Percentiles rank a stretch among this genome's conserved stretches.
Conservation (phyloP, 805 yeast species). For the Ogataea saltuana region DNA sequence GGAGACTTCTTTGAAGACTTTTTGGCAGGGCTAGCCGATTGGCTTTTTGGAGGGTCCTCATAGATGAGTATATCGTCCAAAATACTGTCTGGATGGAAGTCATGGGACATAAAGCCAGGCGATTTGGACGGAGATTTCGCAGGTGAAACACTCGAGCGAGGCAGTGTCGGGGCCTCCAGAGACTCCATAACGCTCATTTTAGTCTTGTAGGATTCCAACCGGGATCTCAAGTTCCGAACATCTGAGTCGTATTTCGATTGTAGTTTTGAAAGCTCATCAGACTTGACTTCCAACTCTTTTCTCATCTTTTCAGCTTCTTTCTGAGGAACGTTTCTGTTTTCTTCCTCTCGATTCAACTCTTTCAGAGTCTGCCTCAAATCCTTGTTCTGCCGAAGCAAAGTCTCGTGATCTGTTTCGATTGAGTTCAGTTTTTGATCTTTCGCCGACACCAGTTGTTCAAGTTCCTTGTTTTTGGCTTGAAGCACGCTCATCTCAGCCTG, state of each 20-base stretch:
- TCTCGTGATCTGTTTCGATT: not conserved
- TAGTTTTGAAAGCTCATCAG: constrained; percentile 6
- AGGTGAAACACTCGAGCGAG: not conserved
- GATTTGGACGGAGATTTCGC: constrained; percentile 12
- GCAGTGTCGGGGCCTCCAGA: constrained; percentile 5
- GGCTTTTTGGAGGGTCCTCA: constrained; percentile 11
- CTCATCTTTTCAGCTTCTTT: not conserved
- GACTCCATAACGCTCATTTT: constrained; percentile 20
- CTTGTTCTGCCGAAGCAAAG: not conserved
- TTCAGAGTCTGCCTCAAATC: not conserved
- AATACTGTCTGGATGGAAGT: constrained; percentile 6
- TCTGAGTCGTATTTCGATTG: constrained; percentile 20
- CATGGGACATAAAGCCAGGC: constrained; percentile 5
- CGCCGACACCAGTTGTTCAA: not conserved
- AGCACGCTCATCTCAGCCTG: not conserved
- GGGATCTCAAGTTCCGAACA: constrained; percentile 16
- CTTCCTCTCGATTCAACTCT: not conserved
- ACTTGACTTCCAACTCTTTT: not conserved
- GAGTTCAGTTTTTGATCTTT: not conserved
- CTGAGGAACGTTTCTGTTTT: too few species aligned
- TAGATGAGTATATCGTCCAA: constrained; percentile 17
- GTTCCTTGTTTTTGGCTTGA: not conserved
- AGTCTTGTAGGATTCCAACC: constrained; percentile 23
- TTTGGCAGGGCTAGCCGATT: not conserved
- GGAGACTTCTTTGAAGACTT: constrained; percentile 17